phyloP scores from a whole-genome alignment of 805 yeast genomes.

The Myxozyma mucilagina region DNA sequence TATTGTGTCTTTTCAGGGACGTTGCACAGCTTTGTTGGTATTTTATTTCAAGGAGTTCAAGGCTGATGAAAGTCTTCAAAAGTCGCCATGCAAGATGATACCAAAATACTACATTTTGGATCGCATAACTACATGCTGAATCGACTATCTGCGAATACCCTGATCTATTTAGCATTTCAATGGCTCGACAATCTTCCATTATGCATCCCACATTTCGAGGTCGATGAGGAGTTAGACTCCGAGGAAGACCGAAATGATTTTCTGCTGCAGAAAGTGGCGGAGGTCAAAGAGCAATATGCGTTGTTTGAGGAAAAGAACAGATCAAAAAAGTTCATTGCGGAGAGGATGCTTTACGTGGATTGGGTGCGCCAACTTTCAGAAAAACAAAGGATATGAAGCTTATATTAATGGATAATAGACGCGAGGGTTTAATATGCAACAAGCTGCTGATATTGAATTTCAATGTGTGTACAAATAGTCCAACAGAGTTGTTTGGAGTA shows the following conservation, averaged over 20 bases:
- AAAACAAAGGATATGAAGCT: background rate
- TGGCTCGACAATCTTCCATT: slow-evolving; percentile 14
- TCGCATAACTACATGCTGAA: slow-evolving; percentile 9
- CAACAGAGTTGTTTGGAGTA: background rate
- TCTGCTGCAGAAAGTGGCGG: background rate
- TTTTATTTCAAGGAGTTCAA: background rate
- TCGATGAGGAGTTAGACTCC: background rate
- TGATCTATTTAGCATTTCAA: slow-evolving; percentile 10
- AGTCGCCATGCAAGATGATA: slow-evolving; percentile 12
- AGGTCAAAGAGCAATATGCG: slow-evolving; percentile 9
- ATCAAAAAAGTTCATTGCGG: slow-evolving; percentile 5
- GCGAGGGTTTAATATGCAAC: slow-evolving; percentile 26
- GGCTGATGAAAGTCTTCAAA: background rate
- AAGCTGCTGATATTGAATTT: slow-evolving; percentile 27
- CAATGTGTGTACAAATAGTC: slow-evolving; percentile 15
- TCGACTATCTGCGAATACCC: slow-evolving; percentile 6
- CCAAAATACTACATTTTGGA: slow-evolving; percentile 1
- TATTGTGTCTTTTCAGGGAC: background rate
- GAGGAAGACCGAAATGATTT: slow-evolving; percentile 27
- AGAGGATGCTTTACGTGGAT: slow-evolving; percentile 20
- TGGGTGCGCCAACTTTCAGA: slow-evolving; percentile 18
- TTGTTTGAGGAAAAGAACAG: background rate
- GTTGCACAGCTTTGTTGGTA: background rate
- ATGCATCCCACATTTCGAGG: slow-evolving; percentile 11
- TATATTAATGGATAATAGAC: slow-evolving; percentile 1